Percentiles rank a stretch among this genome's conserved stretches.
phyloP scores from a whole-genome alignment of 768 basidiomycete species.

The Termitomyces sp. region DNA sequence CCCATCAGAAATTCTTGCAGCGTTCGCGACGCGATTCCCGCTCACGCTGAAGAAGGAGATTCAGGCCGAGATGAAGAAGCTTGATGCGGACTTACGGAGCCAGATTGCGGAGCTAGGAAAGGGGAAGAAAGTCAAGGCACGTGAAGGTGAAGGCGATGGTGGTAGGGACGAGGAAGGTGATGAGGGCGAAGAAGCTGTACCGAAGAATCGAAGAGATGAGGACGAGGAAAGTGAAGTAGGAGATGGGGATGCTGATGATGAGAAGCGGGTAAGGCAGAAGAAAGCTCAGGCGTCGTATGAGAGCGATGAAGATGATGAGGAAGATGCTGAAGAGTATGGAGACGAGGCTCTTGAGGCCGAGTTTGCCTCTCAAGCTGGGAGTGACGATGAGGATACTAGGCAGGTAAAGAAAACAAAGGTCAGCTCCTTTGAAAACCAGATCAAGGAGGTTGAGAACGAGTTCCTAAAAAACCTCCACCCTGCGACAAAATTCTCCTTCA shows the following conservation, averaged over 20 bases:
- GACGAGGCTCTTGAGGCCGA: slow-evolving; percentile 63
- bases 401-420: slow-evolving; percentile 12
- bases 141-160: slow-evolving; percentile 26
- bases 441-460: slow-evolving; percentile 37
- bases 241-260: slow-evolving; percentile 79
- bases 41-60: slow-evolving; percentile 82
- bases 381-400: slow-evolving; percentile 24
- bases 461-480: slow-evolving; percentile 59
- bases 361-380: slow-evolving; percentile 48
- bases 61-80: slow-evolving; percentile 76
- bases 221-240: slow-evolving; percentile 74
- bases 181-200: slow-evolving; percentile 26
- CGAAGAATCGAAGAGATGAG: slow-evolving; percentile 35
- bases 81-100: slow-evolving; percentile 71
- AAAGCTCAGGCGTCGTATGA: slow-evolving; percentile 77
- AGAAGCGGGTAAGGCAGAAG: slow-evolving; percentile 65
- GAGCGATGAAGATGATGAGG: slow-evolving; percentile 55
- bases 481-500: slow-evolving; percentile 72
- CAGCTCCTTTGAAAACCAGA: slow-evolving; percentile 32
- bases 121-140: slow-evolving; percentile 51
- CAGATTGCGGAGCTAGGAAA: slow-evolving; percentile 83
- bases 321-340: slow-evolving; percentile 42
- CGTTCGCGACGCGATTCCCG: slow-evolving; percentile 74
- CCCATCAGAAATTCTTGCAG: slow-evolving; percentile 64
- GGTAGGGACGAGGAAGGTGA: slow-evolving; percentile 57